Evolutionary conservation across 2,329 filamentous ascomycete species (phyloP), one percentile per base, ranked within the genome.

Genomic region (Stromatinia cepivora): DNA sequence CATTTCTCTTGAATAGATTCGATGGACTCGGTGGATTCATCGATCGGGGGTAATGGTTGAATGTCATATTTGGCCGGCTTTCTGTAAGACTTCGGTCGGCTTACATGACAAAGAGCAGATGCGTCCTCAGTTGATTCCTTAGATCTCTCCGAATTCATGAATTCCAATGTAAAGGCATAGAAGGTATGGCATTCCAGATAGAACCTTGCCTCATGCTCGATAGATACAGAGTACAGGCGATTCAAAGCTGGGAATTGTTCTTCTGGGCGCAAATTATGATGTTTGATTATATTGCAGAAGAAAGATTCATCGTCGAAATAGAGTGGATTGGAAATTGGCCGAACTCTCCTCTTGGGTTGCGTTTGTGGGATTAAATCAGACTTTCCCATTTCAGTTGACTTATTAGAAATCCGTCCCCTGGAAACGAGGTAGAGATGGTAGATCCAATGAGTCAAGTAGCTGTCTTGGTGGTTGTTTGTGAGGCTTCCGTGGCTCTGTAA

Each of bases 321-420:
- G 48, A 68, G 66, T 11, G 66, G 66, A 25, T 68, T 68, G 25
- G 66, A 68, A 15, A 68, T 31, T 62, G 66, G 66, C 17, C 66
- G 46, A 8, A 68, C 66, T 25, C 59, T 68, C 48, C 45, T 68
- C 56, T 52, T 52, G 4, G 25, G 48, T 20, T 39, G 59, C 22
- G 22, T 48, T 42, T 39, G 48, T n/a, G 66, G 48, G 25, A n/a
- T 39, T 31, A 50, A 62, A 17, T 61, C 46, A 25, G 54, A 59
- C 20, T 50, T 67, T 17, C 65, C 54, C 65, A 67, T 67, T 61
- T 13, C 17, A 22, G 20, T n/a, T 17, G 34, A 52, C 9, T 52
- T 9, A 11, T 13, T 25, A 15, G 36, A 52, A 15, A 15, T 5
- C 46, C 25, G n/a, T 63, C 17, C 5, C 25, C 15, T 22, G 11